Evolutionary conservation across 2,329 filamentous ascomycete species (phyloP).

Genomic region (Chaetomiaceae sp.): DNA sequence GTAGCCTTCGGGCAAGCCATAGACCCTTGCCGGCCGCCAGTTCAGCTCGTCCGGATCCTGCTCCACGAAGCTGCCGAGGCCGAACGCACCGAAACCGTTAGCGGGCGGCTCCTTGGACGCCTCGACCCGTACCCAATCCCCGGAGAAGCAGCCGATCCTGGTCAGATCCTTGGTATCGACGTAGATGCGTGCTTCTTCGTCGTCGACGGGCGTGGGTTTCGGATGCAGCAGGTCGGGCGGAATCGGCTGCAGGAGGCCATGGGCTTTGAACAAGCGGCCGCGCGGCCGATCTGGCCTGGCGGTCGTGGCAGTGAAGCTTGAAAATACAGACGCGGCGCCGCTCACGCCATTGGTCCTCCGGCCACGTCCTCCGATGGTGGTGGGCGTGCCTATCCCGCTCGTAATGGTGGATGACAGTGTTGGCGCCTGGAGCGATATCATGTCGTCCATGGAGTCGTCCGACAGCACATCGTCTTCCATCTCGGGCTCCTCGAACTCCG

Average conservation of each 20-base stretch:
- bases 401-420: constrained; percentile 71
- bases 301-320: constrained; percentile 80
- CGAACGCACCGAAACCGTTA: constrained; percentile 63
- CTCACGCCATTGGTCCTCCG: constrained; percentile 65
- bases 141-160: constrained; percentile 92
- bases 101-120: constrained; percentile 66
- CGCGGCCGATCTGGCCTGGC: constrained; percentile 66
- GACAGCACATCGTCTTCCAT: constrained; percentile 77
- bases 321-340: constrained; percentile 85
- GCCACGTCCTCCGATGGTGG: constrained; percentile 64
- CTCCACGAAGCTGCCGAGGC: constrained; percentile 63
- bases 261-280: constrained; percentile 78
- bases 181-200: constrained; percentile 85
- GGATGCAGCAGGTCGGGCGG: constrained; percentile 79
- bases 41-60: constrained; percentile 56
- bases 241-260: constrained; percentile 68
- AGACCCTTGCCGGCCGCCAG: constrained; percentile 85
- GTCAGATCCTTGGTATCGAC: constrained; percentile 83
- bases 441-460: constrained; percentile 87
- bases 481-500: constrained; percentile 51
- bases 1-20: constrained; percentile 76
- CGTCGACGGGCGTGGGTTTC: constrained; percentile 69
- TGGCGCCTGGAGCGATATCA: constrained; percentile 84
- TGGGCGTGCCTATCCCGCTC: constrained; percentile 77
- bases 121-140: constrained; percentile 91